Base-by-base conservation (phyloP, 768 basidiomycete genomes). In the Lentinula sp. region DNA sequence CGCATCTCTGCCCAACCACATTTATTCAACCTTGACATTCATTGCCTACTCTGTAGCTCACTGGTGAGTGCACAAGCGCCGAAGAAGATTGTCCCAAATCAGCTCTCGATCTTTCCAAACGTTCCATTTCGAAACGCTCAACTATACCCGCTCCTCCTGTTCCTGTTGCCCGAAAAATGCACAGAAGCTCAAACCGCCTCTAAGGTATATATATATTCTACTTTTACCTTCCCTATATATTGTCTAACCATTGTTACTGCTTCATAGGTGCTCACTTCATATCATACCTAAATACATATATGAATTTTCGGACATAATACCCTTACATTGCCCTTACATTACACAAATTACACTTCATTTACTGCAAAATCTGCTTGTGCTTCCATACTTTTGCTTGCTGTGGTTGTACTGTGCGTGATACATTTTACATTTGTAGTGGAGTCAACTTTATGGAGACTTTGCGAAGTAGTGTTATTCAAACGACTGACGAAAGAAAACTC, bases 21-120 rank as follows among this genome's bases (percentile, higher is more conserved):
- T 56, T 10, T 43, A 28, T 42, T 42, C n/a, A 7, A 5, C 21
- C 15, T 13, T 23, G 5, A 15, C 18, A 5, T 18, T 11, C 5
- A 10, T 31, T 1, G 13, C 23, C 4, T 43, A 31, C 34, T 13
- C 28, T 6, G 5, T 16, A 57, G 56, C 31, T 43, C 16, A 57
- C 56, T 34, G 56, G 56, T 4, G 39, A 57, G 16, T 57, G 56
- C 23, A 57, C 40, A 21, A 57, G 56, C 39, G 56, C 56, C 9
- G 23, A 57, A n/a, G 42, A 43, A 46, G 56, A 57, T 45, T 57
- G 56, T 37, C 56, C 56, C 18, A 45, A 57, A 40, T 57, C 56
- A 9, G 56, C 56, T 18, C 28, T 57, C 3, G 45, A 57, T 31
- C 40, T 46, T 35, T 43, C 42, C 56, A 57, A 57, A 18, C 56